Evolutionary conservation across 495 filamentous ascomycete species (phyloP), one percentile per base, ranked within the genome.

Genomic region (Hypomontagnella submonticulosa): DNA sequence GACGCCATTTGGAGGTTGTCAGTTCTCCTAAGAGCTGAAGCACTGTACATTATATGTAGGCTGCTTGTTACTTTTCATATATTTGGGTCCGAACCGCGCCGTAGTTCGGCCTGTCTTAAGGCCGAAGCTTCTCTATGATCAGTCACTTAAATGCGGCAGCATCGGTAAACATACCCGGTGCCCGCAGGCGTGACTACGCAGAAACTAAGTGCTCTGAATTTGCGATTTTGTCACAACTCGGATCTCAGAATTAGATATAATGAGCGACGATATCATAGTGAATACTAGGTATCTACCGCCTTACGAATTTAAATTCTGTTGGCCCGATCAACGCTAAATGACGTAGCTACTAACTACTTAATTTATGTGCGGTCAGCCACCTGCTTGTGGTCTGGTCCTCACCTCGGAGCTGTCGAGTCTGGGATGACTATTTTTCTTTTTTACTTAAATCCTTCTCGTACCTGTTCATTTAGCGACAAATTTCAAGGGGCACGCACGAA

Each of bases 1-100:
- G 32, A 65, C 61, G 61, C 61, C 48, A 53, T 58, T 33, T 54
- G 19, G 40, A 53, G 30, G 37, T 27, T 27, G 13, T 20, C 30
- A 48, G 40, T 44, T 38, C 38, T 47, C 56, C 10, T 16, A 55
- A n/a, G 33, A 61, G 38, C 58, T 36, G 36, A 44, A 43, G 32
- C 44, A 37, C 11, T 13, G 37, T 40, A n/a, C 11, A 36, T 4
- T 9, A 13, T n/a, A n/a, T n/a, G n/a, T n/a, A n/a, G n/a, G n/a
- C n/a, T n/a, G n/a, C 23, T 27, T 27, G 23, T 27, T 27, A 6
- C 23, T 27, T 6, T 27, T 27, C 3, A 27, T 27, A 6, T 27
- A 6, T 27, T 27, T 27, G 23, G 9, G 15, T 50, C 30, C 15
- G 15, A 36, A 18, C 30, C 8, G 47, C 34, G 15, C 11, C 32